Conservation (phyloP, 2,329 filamentous ascomycete species). For the Sclerotiophoma versabilis region DNA sequence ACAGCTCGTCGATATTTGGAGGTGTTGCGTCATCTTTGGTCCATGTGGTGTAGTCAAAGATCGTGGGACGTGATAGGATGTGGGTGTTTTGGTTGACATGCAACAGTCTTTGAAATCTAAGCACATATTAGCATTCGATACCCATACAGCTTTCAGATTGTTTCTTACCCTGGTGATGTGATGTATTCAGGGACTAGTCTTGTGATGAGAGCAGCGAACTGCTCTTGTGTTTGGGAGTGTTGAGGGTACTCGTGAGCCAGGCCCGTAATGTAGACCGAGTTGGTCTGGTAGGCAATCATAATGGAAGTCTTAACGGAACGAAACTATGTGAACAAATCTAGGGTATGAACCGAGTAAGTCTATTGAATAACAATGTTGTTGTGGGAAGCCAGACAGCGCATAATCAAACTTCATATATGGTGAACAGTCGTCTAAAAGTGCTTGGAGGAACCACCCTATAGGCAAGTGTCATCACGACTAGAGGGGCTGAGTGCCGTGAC, state of each 20-base stretch:
- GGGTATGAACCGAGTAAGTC: background rate
- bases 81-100: conserved; percentile 23
- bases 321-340: background rate
- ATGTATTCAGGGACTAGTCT: conserved; percentile 20
- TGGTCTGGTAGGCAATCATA: background rate
- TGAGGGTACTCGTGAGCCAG: conserved; percentile 29
- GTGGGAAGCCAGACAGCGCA: background rate
- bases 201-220: conserved; percentile 19
- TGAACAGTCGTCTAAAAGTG: background rate
- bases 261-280: conserved; percentile 25
- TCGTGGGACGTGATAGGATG: conserved; percentile 23
- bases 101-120: conserved; percentile 25
- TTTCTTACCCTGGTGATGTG: conserved; percentile 17
- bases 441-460: background rate
- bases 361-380: background rate
- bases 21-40: conserved; percentile 20
- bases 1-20: conserved; percentile 34
- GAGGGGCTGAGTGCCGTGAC: conserved; percentile 12
- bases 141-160: background rate
- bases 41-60: conserved; percentile 14
- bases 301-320: background rate
- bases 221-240: conserved; percentile 18
- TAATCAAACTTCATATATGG: conserved; percentile 1
- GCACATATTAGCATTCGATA: background rate
- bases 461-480: background rate